Evolutionary conservation across 1,284 basidiomycete genomes (phyloP).

Genomic region (Naganishia liquefaciens): DNA sequence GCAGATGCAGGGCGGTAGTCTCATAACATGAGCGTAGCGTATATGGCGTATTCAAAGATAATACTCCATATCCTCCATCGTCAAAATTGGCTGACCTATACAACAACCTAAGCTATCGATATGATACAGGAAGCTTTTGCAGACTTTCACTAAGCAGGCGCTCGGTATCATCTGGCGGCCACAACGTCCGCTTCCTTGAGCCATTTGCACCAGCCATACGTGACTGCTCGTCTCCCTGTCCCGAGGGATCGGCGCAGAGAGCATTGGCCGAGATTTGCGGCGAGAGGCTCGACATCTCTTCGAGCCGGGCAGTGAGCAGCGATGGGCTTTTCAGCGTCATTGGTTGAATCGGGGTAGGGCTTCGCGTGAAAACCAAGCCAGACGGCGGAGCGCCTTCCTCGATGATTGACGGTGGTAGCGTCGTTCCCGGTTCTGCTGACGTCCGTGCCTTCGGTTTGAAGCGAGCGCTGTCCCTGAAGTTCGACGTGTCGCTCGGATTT

Average conservation of each 20-base stretch:
- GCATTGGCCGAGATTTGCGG: not conserved
- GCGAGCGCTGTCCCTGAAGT: too few species aligned
- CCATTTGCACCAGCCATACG: slow-evolving; percentile 1
- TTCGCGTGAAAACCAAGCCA: slow-evolving; percentile 9
- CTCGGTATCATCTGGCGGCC: slow-evolving; percentile 33
- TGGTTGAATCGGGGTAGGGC: slow-evolving; percentile 13
- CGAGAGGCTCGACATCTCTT: slow-evolving; percentile 15
- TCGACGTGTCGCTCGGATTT: too few species aligned
- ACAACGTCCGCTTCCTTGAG: slow-evolving; percentile 26
- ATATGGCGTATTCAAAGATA: not conserved
- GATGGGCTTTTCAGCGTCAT: slow-evolving; percentile 12
- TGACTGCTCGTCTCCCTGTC: not conserved
- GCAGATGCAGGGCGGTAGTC: slow-evolving; percentile 25
- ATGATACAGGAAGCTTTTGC: slow-evolving; percentile 29
- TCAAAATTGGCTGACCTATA: not conserved
- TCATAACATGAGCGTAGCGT: slow-evolving; percentile 14
- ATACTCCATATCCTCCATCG: not conserved
- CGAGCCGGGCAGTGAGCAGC: slow-evolving; percentile 10
- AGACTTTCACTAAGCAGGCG: slow-evolving; percentile 34
- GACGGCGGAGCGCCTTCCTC: not conserved
- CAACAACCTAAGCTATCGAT: slow-evolving; percentile 6
- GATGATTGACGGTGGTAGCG: too few species aligned
- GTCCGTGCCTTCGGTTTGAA: not conserved
- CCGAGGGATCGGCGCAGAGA: not conserved
- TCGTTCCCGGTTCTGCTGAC: not conserved